phyloP scores from a whole-genome alignment of 1,284 basidiomycete genomes.

The Heliocybe sulcata region DNA sequence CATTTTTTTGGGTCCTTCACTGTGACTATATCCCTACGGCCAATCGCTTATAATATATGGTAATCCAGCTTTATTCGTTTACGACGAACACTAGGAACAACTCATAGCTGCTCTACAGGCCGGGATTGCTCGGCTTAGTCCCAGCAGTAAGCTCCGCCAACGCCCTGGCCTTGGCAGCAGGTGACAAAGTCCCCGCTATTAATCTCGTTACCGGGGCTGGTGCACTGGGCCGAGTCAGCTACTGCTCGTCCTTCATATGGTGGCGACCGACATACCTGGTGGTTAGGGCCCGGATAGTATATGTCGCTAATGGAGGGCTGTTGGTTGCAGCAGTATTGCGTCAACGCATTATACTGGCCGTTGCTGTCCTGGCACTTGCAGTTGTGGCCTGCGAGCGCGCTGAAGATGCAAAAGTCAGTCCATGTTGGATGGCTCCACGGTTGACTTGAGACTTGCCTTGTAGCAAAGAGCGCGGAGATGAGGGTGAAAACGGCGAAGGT shows the following conservation, averaged over 20 bases:
- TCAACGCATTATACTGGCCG: slow-evolving; percentile 4
- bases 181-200: background rate
- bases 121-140: too few species aligned
- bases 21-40: too few species aligned
- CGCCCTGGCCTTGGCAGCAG: slow-evolving; percentile 1
- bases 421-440: background rate
- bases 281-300: background rate
- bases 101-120: too few species aligned
- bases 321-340: slow-evolving; percentile 1
- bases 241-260: background rate
- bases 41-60: too few species aligned
- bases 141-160: slow-evolving; percentile 4
- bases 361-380: slow-evolving; percentile 5
- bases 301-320: background rate
- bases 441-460: background rate
- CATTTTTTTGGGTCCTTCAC: too few species aligned
- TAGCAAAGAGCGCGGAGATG: background rate
- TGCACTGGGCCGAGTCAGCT: background rate
- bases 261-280: background rate
- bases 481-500: background rate
- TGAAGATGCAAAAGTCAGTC: background rate
- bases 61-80: too few species aligned
- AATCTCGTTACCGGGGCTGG: background rate
- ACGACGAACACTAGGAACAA: too few species aligned
- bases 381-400: background rate